phyloP scores from a whole-genome alignment of 176 grass and related monocot genomes.

The Oryza meridionalis region DNA sequence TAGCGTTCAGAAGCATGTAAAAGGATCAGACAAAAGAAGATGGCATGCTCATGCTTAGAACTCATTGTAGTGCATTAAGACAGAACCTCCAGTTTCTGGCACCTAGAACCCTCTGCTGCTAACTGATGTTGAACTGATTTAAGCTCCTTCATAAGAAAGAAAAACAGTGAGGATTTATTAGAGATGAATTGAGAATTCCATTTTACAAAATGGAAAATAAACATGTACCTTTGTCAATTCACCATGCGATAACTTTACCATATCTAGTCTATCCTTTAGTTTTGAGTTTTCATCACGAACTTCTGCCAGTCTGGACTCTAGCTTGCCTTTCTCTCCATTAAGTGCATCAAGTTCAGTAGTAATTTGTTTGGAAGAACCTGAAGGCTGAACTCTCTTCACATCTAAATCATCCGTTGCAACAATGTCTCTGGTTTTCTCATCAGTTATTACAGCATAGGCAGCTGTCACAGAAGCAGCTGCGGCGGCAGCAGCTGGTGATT shows the following conservation, averaged over 20 bases:
- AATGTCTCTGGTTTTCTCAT: slow-evolving; percentile 63
- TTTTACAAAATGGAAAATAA: slow-evolving; percentile 15
- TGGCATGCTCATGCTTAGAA: slow-evolving; percentile 26
- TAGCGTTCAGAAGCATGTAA: slow-evolving; percentile 40
- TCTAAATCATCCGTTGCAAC: slow-evolving; percentile 58
- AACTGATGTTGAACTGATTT: slow-evolving; percentile 88
- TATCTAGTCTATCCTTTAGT: slow-evolving; percentile 70
- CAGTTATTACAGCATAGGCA: slow-evolving; percentile 79
- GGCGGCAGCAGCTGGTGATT: slow-evolving; percentile 76
- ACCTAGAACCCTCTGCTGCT: slow-evolving; percentile 84
- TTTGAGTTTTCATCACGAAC: slow-evolving; percentile 69
- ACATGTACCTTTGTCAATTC: slow-evolving; percentile 86
- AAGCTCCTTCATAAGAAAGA: slow-evolving; percentile 72
- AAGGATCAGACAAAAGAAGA: slow-evolving; percentile 30
- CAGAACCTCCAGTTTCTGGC: slow-evolving; percentile 82
- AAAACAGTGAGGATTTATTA: slow-evolving; percentile 8
- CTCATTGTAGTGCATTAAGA: slow-evolving; percentile 15
- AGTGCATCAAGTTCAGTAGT: slow-evolving; percentile 55
- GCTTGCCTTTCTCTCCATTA: slow-evolving; percentile 56
- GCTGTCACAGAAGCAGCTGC: slow-evolving; percentile 85
- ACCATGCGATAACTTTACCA: slow-evolving; percentile 54
- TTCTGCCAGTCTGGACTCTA: slow-evolving; percentile 68
- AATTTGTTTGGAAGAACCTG: slow-evolving; percentile 55
- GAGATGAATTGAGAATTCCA: slow-evolving; percentile 7
- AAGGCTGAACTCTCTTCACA: slow-evolving; percentile 62